Conservation (phyloP, 2,329 filamentous ascomycete genomes). For the Colletotrichum spinosum region DNA sequence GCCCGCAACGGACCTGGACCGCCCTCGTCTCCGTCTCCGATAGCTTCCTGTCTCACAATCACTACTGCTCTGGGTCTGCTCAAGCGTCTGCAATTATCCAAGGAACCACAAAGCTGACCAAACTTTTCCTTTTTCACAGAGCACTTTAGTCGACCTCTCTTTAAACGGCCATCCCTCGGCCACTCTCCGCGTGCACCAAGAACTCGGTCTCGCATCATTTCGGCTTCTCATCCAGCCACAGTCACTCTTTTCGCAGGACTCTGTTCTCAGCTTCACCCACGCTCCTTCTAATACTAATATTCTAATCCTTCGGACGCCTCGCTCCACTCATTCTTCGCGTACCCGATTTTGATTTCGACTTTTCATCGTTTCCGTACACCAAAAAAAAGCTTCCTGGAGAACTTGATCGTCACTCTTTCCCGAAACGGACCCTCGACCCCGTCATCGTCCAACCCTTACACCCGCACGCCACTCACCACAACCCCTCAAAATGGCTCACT, state of each 20-base stretch:
- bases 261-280: conserved; percentile 37
- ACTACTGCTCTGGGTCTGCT: conserved; percentile 30
- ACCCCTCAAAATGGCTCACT: conserved; percentile 59
- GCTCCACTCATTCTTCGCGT: conserved; percentile 34
- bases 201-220: conserved; percentile 53
- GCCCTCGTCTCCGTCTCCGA: conserved; percentile 31
- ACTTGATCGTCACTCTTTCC: conserved; percentile 55
- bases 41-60: conserved; percentile 28
- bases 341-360: conserved; percentile 26
- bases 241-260: conserved; percentile 66
- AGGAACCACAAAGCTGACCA: conserved; percentile 47
- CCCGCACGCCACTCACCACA: conserved; percentile 46
- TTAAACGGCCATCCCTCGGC: conserved; percentile 60
- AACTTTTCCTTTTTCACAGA: conserved; percentile 51
- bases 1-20: conserved; percentile 41
- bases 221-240: conserved; percentile 61
- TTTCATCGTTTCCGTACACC: conserved; percentile 26
- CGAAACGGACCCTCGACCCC: conserved; percentile 48
- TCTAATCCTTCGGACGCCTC: conserved; percentile 39
- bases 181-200: conserved; percentile 47
- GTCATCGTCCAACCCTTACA: conserved; percentile 40
- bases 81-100: conserved; percentile 38
- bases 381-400: conserved; percentile 40
- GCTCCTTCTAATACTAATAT: conserved; percentile 42
- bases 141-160: conserved; percentile 57